Percentiles rank a stretch among this genome's conserved stretches.
These are phyloP conservation scores for Pichia sp. DNA, from an alignment of 1,139 yeast species.

Conservation along the genomic window DNA sequence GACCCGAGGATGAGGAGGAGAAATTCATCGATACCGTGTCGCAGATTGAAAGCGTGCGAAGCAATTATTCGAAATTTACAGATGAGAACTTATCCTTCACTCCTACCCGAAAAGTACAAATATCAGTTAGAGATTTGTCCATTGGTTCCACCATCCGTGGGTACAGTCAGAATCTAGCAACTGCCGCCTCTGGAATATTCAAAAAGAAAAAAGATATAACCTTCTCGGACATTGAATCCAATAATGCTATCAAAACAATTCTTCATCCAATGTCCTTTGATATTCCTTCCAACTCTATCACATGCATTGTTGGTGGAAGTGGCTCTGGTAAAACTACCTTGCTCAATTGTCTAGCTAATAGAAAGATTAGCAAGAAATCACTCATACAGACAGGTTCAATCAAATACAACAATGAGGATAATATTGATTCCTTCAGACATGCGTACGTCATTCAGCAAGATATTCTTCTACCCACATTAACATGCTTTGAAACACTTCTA, in stretches of 20 bases:
- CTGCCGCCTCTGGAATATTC: not conserved
- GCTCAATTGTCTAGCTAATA: constrained; percentile 61
- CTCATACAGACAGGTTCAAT: constrained; percentile 24
- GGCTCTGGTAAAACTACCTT: constrained; percentile 86
- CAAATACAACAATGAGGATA: constrained; percentile 31
- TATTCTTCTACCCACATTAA: constrained; percentile 59
- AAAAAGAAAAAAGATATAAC: not conserved
- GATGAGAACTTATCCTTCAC: constrained; percentile 17
- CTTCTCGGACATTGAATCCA: constrained; percentile 18
- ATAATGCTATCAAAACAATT: constrained; percentile 22
- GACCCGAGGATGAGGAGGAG: too few relatives aligned
- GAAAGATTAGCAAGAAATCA: constrained; percentile 35
- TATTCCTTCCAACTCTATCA: constrained; percentile 42
- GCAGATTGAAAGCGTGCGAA: too few relatives aligned
- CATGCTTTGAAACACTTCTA: constrained; percentile 61
- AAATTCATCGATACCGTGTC: too few relatives aligned
- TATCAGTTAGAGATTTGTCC: constrained; percentile 16
- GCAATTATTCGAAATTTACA: not conserved
- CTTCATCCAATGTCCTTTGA: constrained; percentile 46
- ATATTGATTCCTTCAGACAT: constrained; percentile 33
- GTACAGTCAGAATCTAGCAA: not conserved
- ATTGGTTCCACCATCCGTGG: constrained; percentile 9
- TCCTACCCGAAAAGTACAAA: constrained; percentile 14
- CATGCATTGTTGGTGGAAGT: constrained; percentile 79
- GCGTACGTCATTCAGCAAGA: constrained; percentile 81